phyloP scores from a whole-genome alignment of 2,329 filamentous ascomycete genomes.

The Onygena corvina region DNA sequence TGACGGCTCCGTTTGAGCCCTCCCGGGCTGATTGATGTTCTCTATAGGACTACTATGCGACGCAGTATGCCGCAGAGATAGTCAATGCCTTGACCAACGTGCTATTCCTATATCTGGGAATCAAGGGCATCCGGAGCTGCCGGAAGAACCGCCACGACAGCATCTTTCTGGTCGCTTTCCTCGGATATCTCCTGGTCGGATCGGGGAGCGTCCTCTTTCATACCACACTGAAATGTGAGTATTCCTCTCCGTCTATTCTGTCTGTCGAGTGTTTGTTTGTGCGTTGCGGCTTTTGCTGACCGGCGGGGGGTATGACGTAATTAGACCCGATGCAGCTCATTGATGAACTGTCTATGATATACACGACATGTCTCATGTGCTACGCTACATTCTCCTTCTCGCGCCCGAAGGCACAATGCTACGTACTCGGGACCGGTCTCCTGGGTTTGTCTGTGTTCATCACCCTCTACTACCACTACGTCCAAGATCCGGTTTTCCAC shows the following conservation, averaged over 20 bases:
- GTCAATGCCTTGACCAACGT: constrained; percentile 73
- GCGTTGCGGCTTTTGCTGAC: constrained; percentile 16
- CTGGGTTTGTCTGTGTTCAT: constrained; percentile 52
- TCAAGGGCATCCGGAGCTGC: constrained; percentile 64
- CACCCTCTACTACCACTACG: constrained; percentile 67
- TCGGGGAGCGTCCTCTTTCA: constrained; percentile 53
- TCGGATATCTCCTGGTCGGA: constrained; percentile 51
- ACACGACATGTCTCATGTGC: constrained; percentile 57
- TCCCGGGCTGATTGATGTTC: not conserved
- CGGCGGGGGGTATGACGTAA: not conserved
- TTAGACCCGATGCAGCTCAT: constrained; percentile 59
- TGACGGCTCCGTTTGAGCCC: not conserved
- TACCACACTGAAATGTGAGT: constrained; percentile 48
- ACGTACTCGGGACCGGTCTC: constrained; percentile 46
- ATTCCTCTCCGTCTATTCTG: not conserved
- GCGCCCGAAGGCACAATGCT: constrained; percentile 40
- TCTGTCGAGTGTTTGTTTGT: constrained; percentile 8
- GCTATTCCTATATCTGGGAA: constrained; percentile 66
- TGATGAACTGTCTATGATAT: constrained; percentile 60
- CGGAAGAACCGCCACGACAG: constrained; percentile 57
- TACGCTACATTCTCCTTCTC: constrained; percentile 66
- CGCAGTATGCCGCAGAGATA: constrained; percentile 62
- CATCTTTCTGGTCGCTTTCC: constrained; percentile 59
- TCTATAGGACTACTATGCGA: constrained; percentile 61
- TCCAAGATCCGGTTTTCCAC: constrained; percentile 73